Base-by-base conservation (phyloP, 495 filamentous ascomycete genomes). In the Penicillium maclennaniae region DNA sequence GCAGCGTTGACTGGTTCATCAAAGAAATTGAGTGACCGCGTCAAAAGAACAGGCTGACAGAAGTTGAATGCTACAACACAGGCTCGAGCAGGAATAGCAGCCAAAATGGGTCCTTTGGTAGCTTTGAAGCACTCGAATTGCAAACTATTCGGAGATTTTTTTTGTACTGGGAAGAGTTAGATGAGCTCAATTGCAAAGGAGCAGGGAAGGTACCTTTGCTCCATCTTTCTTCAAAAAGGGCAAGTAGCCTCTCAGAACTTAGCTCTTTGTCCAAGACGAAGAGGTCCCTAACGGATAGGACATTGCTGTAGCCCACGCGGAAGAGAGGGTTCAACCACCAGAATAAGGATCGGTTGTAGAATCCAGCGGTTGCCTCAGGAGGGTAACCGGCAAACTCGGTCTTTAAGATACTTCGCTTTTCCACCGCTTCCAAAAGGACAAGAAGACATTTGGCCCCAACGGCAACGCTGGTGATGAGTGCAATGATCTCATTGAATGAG, bases 41-140 rank as follows among this genome's bases (percentile, higher is more conserved):
- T 72, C 14, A 89, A 73, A 19, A 89, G 72, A 41, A 89, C 74
- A 4, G 86, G 85, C 59, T 87, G 85, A 38, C 76, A 79, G 53
- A 85, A 81, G 46, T 71, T 79, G 62, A 88, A 83, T 0, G 71
- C 84, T 19, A 79, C 81, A 3, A 83, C 71, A 34, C 68, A 77
- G 2, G 78, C 62, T 27, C 83, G 66, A 3, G 84, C 81, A 3
- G 75, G 73, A 42, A 83, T 67, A 4, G 69, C 79, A 9, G 74
- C 63, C 4, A 76, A 58, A 4, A 85, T 44, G 43, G 73, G 71
- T 60, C 61, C 68, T 49, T 70, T 77, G 41, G 84, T 65, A 36
- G 71, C 78, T 28, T 62, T 68, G 21, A 84, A 55, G 7, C 73
- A 67, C 2, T 72, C 66, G 8, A 62, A 50, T n/a, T 81, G 74